Evolutionary conservation across 2,329 filamentous ascomycete genomes (phyloP).

Genomic region (Penicillium sclerotiorum): DNA sequence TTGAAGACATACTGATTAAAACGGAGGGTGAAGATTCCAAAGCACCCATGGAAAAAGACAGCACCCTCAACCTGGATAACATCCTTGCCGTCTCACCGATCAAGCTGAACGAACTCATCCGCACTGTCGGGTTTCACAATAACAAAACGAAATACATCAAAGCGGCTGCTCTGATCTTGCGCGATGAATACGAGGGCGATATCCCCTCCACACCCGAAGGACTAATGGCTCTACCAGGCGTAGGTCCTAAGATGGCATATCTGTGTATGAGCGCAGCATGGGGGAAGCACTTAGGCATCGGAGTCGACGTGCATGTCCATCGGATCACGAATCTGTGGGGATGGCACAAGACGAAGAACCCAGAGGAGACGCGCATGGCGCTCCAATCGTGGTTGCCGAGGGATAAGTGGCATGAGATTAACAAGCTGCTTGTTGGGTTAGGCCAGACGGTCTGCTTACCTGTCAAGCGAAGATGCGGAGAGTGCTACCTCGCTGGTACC

Average conservation of each 20-base stretch:
- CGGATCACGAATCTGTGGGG: constrained; percentile 93
- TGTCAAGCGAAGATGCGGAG: constrained; percentile 76
- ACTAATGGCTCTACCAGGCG: constrained; percentile 76
- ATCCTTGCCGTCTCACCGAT: constrained; percentile 71
- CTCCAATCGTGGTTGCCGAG: constrained; percentile 81
- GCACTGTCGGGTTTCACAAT: constrained; percentile 89
- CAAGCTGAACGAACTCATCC: constrained; percentile 72
- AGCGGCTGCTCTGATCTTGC: constrained; percentile 70
- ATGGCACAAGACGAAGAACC: constrained; percentile 79
- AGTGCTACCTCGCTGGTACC: constrained; percentile 76
- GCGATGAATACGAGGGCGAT: constrained; percentile 70
- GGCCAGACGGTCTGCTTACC: constrained; percentile 86
- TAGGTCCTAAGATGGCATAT: constrained; percentile 94
- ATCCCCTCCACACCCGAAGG: constrained; percentile 79
- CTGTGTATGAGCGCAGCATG: constrained; percentile 78
- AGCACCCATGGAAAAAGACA: constrained; percentile 31
- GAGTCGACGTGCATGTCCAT: constrained; percentile 93
- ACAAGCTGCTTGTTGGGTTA: constrained; percentile 82
- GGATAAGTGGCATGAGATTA: constrained; percentile 90
- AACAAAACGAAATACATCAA: constrained; percentile 89
- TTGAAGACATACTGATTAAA: no score
- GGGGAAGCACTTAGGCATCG: constrained; percentile 74
- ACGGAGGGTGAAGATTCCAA: not conserved
- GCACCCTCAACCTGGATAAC: constrained; percentile 71
- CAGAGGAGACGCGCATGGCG: constrained; percentile 76